Conservation (phyloP, 2,329 filamentous ascomycete genomes). For the Beauveria sp. region DNA sequence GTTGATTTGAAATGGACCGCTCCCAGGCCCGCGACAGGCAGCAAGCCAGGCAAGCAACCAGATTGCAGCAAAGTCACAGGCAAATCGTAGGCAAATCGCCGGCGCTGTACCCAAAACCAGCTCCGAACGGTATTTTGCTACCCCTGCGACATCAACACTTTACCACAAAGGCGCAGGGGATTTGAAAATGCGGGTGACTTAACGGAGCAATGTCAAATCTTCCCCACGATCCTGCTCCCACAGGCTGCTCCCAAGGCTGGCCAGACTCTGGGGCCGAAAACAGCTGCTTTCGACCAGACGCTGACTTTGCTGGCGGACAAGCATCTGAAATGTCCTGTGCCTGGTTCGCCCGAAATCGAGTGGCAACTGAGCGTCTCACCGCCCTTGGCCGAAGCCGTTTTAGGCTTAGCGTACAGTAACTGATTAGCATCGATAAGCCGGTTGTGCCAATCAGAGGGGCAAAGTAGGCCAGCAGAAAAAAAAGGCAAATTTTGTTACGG, state of each 20-base stretch:
- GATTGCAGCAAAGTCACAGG: no score
- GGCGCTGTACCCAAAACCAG: background rate
- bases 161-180: background rate
- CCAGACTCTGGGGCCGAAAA: background rate
- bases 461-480: background rate
- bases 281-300: background rate
- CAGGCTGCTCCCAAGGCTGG: background rate
- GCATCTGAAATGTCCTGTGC: conserved; percentile 12
- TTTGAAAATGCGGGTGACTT: background rate
- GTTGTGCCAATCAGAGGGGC: background rate
- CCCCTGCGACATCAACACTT: background rate
- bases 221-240: conserved; percentile 10
- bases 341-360: conserved; percentile 11
- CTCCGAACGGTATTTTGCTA: background rate
- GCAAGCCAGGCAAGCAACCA: no score
- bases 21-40: no score
- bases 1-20: no score
- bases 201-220: conserved; percentile 4
- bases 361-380: conserved; percentile 8
- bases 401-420: background rate
- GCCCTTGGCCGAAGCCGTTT: conserved; percentile 5
- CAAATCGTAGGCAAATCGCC: no score
- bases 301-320: background rate
- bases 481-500: background rate
- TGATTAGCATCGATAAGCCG: conserved; percentile 10